Conservation (phyloP, 2,329 filamentous ascomycete genomes). For the Trichoderma sp. region DNA sequence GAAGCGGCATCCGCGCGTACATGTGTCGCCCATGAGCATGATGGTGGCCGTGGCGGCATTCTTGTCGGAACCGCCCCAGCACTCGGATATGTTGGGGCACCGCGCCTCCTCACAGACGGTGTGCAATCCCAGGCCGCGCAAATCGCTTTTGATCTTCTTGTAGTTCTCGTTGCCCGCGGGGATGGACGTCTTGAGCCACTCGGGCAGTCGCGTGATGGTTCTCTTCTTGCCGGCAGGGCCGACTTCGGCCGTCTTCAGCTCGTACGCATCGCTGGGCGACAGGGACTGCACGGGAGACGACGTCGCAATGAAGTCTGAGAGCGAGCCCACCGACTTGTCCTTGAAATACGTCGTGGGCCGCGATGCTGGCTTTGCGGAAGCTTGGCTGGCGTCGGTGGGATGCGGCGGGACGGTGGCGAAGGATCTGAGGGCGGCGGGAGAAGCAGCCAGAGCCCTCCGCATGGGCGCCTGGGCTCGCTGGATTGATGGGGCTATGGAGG, state of each 20-base stretch:
- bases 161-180: slow-evolving; percentile 79
- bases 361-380: slow-evolving; percentile 30
- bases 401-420: slow-evolving; percentile 52
- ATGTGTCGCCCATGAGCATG: slow-evolving; percentile 99
- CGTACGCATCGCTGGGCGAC: slow-evolving; percentile 57
- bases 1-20: slow-evolving; percentile 93
- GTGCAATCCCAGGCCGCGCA: slow-evolving; percentile 85
- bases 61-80: slow-evolving; percentile 92
- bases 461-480: slow-evolving; percentile 47
- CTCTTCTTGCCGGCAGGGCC: slow-evolving; percentile 63
- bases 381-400: slow-evolving; percentile 32
- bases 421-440: slow-evolving; percentile 39
- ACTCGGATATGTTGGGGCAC: slow-evolving; percentile 96
- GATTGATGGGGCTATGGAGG: slow-evolving; percentile 45
- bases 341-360: slow-evolving; percentile 59
- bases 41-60: slow-evolving; percentile 93
- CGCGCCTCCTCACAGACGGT: slow-evolving; percentile 97
- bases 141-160: slow-evolving; percentile 92
- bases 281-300: slow-evolving; percentile 47
- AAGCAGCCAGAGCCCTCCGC: slow-evolving; percentile 42
- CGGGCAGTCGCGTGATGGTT: slow-evolving; percentile 74
- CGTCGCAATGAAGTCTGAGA: slow-evolving; percentile 58
- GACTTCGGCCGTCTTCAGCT: slow-evolving; percentile 63
- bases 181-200: slow-evolving; percentile 96
- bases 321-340: slow-evolving; percentile 57